Base-by-base conservation (phyloP, 495 filamentous ascomycete species). In the Aspergillus funiculosus region DNA sequence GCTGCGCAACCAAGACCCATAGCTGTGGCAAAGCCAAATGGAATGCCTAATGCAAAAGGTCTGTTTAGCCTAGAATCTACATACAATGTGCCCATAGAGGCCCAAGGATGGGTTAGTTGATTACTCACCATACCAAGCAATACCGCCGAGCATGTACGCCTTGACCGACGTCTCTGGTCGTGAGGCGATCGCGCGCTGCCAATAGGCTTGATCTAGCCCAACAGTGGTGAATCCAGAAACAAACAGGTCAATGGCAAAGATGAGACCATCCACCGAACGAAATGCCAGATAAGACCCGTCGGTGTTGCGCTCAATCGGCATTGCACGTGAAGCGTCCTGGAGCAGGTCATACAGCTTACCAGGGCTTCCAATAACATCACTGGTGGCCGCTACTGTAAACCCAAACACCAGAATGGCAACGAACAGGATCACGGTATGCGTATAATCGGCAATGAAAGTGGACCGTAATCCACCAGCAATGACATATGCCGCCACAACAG, bases 251-350 rank as follows among this genome's bases (percentile, higher is more conserved):
- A 67, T 50, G 2, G 60, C 67, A 43, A 74, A 73, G 15, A 68
- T 57, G 3, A 68, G 55, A 2, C 59, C 68, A n/a, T 66, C 68
- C 28, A 68, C 61, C 7, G 66, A 72, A 10, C 60, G 69, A 57
- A 79, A 72, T 3, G 75, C 67, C n/a, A 80, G 58, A 54, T 75
- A 78, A 3, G 67, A 73, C 5, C 73, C 75, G 1, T 69, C 64
- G 1, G 62, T 61, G 43, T 79, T 80, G 8, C 72, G 62, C 0
- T 60, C 60, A 5, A 79, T 63, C 1, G 75, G 76, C 42, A 66
- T 68, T 8, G 46, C 58, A 31, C 51, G 21, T 5, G 67, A 70
- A 0, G 75, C 75, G 25, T 68, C 62, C 18, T 62, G 52, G 3
- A 78, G 59, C 15, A 77, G 53, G 14, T 75, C 68, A 52, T 77